Evolutionary conservation across 2,329 filamentous ascomycete genomes (phyloP).

Genomic region (Diaporthe velutina): DNA sequence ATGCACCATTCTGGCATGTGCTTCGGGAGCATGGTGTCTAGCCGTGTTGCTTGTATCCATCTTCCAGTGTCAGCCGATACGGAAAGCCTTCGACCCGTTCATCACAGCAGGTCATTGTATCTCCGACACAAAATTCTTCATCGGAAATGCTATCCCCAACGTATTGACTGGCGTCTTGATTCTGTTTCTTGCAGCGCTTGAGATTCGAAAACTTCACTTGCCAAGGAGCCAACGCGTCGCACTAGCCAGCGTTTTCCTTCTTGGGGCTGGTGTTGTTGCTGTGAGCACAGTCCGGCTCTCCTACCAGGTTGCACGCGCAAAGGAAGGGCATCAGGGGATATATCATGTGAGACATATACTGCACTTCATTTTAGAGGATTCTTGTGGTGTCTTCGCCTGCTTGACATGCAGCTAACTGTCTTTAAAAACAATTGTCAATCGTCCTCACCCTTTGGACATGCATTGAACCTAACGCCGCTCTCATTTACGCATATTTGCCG

Average conservation of each 20-base stretch:
- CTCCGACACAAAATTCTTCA: neutral
- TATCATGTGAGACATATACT: too few species aligned
- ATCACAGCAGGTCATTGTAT: neutral
- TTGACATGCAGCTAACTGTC: too few species aligned
- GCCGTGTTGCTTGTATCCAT: neutral
- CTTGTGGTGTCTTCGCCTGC: too few species aligned
- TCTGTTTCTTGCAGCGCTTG: neutral
- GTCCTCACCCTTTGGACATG: too few species aligned
- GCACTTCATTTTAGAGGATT: too few species aligned
- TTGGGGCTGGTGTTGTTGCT: neutral
- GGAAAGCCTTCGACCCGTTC: neutral
- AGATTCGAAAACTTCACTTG: neutral
- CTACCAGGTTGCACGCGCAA: too few species aligned
- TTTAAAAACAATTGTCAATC: too few species aligned
- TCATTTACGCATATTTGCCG: too few species aligned
- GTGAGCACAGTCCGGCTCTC: neutral
- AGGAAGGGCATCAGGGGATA: too few species aligned
- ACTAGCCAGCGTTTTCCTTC: neutral
- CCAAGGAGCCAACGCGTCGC: neutral
- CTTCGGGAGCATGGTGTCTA: neutral
- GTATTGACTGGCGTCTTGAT: neutral
- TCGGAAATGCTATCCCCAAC: neutral
- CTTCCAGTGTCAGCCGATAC: neutral
- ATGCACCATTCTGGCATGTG: neutral
- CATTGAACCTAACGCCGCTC: too few species aligned